Conservation (phyloP, 129 eudicot species). For the Ambrosia trifida region DNA sequence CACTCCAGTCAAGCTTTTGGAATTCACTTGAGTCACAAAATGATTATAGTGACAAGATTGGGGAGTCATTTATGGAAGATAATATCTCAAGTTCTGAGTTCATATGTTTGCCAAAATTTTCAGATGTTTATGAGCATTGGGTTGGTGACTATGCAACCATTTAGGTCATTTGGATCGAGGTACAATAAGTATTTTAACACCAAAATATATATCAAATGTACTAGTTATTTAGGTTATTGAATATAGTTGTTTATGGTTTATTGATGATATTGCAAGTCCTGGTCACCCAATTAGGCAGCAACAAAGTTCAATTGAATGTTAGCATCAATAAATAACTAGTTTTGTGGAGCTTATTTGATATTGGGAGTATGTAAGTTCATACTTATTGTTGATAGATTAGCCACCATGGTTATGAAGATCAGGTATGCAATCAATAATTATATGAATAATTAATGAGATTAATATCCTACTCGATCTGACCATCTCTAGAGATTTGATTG, state of each 20-base stretch:
- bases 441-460: constrained; percentile 7
- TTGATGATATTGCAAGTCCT: constrained; percentile 4
- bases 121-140: constrained; percentile 18
- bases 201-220: neutral
- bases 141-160: neutral
- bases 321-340: neutral
- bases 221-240: neutral
- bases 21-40: constrained; percentile 27
- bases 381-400: constrained; percentile 12
- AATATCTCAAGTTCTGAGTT: constrained; percentile 15
- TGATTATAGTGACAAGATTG: constrained; percentile 15
- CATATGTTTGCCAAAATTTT: constrained; percentile 10
- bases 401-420: constrained; percentile 22
- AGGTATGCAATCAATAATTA: neutral
- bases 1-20: constrained; percentile 21
- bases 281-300: neutral
- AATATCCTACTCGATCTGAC: neutral
- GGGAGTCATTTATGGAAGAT: constrained; percentile 12
- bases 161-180: constrained; percentile 26
- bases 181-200: constrained; percentile 5
- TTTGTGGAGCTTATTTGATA: constrained; percentile 10
- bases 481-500: neutral
- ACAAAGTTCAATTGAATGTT: neutral
- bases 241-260: constrained; percentile 4
- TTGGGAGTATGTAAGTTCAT: constrained; percentile 33